Base-by-base conservation (phyloP, 176 grass and related monocot genomes). In the Bothriochloa decipiens region DNA sequence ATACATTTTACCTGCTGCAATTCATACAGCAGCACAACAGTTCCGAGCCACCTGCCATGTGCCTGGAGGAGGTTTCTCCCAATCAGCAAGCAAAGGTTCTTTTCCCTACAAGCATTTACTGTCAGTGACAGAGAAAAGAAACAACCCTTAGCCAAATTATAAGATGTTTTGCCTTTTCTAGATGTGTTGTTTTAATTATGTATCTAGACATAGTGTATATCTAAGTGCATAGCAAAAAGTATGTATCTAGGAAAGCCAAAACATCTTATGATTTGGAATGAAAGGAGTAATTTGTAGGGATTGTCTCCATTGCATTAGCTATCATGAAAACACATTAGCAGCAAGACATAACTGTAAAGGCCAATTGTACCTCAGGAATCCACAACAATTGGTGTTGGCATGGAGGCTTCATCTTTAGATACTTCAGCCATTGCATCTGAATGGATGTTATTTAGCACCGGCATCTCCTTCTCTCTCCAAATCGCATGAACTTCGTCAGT, bases 401-500 rank as follows among this genome's bases (percentile, higher is more conserved):
- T 2, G 22, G 50, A 83, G 18, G 36, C 58, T 79, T 67, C 87
- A 87, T 62, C 83, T 28, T 71, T 70, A 8, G 63, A 83, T 42
- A 89, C 88, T 82, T 87, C 85, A 42, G 84, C 76, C 69, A 84
- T 81, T 75, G 73, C 65, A 91, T 80, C 49, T 18, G 66, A 70
- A 58, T 70, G 58, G 12, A 63, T 68, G 83, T 81, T 84, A 85
- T 39, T 75, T 22, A 80, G 74, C 62, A 81, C 23, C 33, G 80
- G 73, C 55, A 81, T 65, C 80, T 88, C 86, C 77, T 90, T 93
- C 71, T 98, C 96, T 86, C 93, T 96, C 96, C 96, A 99, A 66
- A 99, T 87, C 16, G 96, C 96, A 85, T 94, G 81, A 80, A 99
- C 96, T 87, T 99, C 91, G 49, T 99, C 91, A 23, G 93, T 99